Base-by-base conservation (phyloP, 208 protist species). In the Vickermania ingenoplastis region DNA sequence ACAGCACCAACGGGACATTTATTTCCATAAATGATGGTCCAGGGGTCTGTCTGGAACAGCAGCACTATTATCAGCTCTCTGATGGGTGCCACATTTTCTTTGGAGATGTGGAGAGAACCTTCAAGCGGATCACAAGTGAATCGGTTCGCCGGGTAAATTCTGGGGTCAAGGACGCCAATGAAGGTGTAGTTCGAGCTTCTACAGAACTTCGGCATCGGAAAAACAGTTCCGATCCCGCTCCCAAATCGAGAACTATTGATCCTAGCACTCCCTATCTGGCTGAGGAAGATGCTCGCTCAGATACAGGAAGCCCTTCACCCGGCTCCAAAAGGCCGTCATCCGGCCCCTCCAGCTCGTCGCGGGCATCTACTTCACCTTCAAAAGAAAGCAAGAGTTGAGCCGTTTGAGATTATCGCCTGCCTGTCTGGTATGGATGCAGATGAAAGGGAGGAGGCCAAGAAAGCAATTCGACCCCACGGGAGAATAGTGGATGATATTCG, bases 1-100 rank as follows among this genome's bases (percentile, higher is more conserved):
- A 80, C 31, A 92, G 85, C 30, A 95, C 89, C 1, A 95, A 95
- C 73, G 89, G 89, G 13, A 95, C 89, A 1, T 81, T 80, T 57
- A 31, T 92, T 17, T 60, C 79, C 26, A 53, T 86, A 11, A 67
- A 68, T 24, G 56, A 62, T 0, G 84, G 88, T 1, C 54, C 70
- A 0, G 83, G 85, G 0, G 65, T 83, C 21, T 79, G 81, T 2
- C 69, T 95, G 3, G 74, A 90, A 54, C 74, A 75, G 0, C 69
- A 89, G 27, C 65, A 72, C 52, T 89, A 81, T 65, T 95, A 95
- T 51, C 85, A 95, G 61, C 71, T 92, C 24, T 76, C 63, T 0
- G 67, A 70, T 0, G 79, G 81, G 21, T 80, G 69, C 23, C 71
- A 70, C n/a, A 73, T 95, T 7, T 66, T 79, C 0, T 92, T 95